Evolutionary conservation across 108 stramenopile species (phyloP), one percentile per base, ranked within the genome.

Genomic region (Skeletonema tropicum): DNA sequence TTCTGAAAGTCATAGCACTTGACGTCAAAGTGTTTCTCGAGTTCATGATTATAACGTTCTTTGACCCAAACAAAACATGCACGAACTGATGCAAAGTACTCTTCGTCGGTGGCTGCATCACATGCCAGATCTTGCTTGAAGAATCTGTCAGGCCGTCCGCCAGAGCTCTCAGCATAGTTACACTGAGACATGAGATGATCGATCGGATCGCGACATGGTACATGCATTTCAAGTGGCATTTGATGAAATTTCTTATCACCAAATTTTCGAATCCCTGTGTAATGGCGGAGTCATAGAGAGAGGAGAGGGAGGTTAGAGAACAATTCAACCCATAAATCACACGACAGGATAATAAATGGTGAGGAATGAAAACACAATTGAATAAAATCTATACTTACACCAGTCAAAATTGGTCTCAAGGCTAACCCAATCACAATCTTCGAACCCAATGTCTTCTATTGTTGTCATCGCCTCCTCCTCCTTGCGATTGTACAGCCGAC

Each of bases 141-240:
- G 29, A 32, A 61, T 48, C 3, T 48, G n/a, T n/a, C n/a, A n/a
- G n/a, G n/a, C n/a, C n/a, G n/a, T n/a, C n/a, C n/a, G 13, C 15
- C 48, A n/a, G 32, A 32, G 32, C 17, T 13, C 15, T 48, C 48
- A 1, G 13, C 32, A 6, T 64, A 36, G 33, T 70, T 80, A 26
- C 79, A 75, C 26, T 66, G 66, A 6, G 74, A 75, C 68, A 80
- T 75, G 1, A 80, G 67, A 32, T 80, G 79, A 70, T 70, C 74
- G 15, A 75, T 41, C 13, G 73, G 67, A n/a, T 79, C 78, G 3
- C 78, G 45, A 29, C 78, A 79, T 12, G 78, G 78, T 17, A 74
- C 33, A 31, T 80, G 79, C 33, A 80, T 29, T 26, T 80, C 74
- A 23, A 80, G 5, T 8, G 67, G 74, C 15, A 42, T 67, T 12